Base-by-base conservation (phyloP, 305 asterid genomes). In the Fraxinus xanthoxyloides region DNA sequence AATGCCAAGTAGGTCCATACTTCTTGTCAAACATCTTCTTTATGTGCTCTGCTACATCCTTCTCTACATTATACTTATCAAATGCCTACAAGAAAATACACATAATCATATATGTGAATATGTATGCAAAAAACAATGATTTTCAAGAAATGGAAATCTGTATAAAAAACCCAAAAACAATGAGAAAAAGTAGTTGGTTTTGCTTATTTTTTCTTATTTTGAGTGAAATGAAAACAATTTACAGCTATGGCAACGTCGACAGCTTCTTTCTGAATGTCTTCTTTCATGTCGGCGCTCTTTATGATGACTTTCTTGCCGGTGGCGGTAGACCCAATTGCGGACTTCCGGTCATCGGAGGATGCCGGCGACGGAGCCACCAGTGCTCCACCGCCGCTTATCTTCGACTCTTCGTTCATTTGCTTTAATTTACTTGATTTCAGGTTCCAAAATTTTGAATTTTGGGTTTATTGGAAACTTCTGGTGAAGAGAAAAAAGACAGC, bases 1-100 rank as follows among this genome's bases (percentile, higher is more conserved):
- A 95, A 84, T 95, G 99, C 99, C 99, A 95, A 81, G 99, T 95
- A 30, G 99, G 98, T 54, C 98, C 98, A 73, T 94, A 88, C 85
- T 92, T 95, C 86, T 92, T 90, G 87, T 94, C 99, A 70, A 95
- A 95, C 88, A 92, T 89, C 90, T 95, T 95, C 91, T 95, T 95
- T 82, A 95, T 95, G 87, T 87, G 85, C 90, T 95, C 99, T 4
- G 99, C 99, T 0, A 94, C 97, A 88, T 95, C 99, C 88, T 95
- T 95, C 94, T 95, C 99, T 35, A 95, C 98, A 85, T 43, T 85
- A 82, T 86, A 70, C 90, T 90, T 90, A 92, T 95, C 98, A 87
- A 94, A 95, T 40, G 99, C 98, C 99, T 95, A 76, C 21, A 74
- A 21, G 56, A 38, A 82, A 77, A 75, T 7, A 73, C 21, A 65